Base-by-base conservation (phyloP, 2,329 filamentous ascomycete genomes). In the Colletotrichum gloeosporioides region DNA sequence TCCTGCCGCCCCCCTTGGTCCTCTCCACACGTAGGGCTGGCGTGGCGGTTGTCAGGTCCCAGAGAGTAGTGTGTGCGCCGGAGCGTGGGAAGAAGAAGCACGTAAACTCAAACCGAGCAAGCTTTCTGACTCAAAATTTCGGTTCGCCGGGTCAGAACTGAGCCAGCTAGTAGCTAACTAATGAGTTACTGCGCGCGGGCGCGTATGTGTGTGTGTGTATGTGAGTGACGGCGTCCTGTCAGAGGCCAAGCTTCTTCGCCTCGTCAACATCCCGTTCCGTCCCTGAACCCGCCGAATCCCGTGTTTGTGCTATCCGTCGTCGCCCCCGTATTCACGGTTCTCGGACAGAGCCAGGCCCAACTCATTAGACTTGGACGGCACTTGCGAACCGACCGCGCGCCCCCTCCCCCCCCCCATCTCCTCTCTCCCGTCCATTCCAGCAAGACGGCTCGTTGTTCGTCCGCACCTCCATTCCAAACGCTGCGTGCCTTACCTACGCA, bases 21-120 rank as follows among this genome's bases (percentile, higher is more conserved):
- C 32, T 69, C 57, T 74, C 71, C 74, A 73, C 71, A 74, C 71
- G 34, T 76, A 76, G 74, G 74, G 74, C 71, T 76, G 74, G 69
- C 55, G 69, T 73, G 68, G 59, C 34, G 57, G 63, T 73, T 29
- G 27, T 62, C 59, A 31, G 59, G 59, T 31, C 29, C 59, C 27
- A 53, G 44, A 53, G n/a, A 12, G 44, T 22, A 53, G 44, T 53
- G n/a, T 53, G n/a, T 53, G 44, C n/a, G n/a, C n/a, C n/a, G 44
- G 44, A 53, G 44, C 44, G 44, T 53, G 44, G 44, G 18, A 12
- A 63, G 29, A 64, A 61, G 57, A 64, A 78, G 71, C 76, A 76
- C 65, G 61, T 53, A 68, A 73, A 77, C 66, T 66, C 72, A 76
- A 71, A n/a, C 68, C 71, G 66, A 75, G 53, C 72, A 73, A 63